These are phyloP conservation scores for Globisporangium megalacanthum DNA, from an alignment of 352 stramenopile species.

Conservation along the genomic window DNA sequence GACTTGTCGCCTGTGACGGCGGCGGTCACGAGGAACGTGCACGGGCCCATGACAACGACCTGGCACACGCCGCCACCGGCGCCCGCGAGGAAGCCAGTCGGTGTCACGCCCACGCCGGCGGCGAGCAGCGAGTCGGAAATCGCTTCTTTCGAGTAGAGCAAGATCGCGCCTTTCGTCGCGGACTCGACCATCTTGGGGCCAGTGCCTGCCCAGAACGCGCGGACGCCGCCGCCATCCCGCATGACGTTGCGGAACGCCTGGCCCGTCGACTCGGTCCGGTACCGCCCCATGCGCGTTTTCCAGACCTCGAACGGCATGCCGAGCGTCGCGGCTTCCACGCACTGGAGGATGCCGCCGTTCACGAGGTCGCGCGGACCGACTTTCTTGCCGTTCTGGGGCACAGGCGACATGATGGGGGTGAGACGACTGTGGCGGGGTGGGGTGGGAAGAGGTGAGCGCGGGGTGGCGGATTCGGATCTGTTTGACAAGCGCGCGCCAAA, in stretches of 20 bases:
- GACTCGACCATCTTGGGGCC: constrained; percentile 91
- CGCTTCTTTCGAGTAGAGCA: constrained; percentile 88
- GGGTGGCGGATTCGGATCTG: neutral
- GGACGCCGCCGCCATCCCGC: constrained; percentile 71
- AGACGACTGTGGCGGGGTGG: neutral
- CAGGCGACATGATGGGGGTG: constrained; percentile 42
- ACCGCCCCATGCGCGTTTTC: constrained; percentile 91
- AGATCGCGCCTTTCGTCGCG: constrained; percentile 84
- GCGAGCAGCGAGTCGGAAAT: constrained; percentile 78
- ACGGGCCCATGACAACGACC: constrained; percentile 87
- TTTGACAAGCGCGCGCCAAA: too few species aligned
- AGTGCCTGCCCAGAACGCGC: constrained; percentile 85
- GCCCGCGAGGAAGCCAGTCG: constrained; percentile 78
- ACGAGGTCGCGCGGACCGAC: constrained; percentile 71
- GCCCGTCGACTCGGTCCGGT: constrained; percentile 70
- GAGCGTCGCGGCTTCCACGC: constrained; percentile 83
- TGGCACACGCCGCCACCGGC: constrained; percentile 85
- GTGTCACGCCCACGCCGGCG: constrained; percentile 51
- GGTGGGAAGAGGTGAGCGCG: neutral
- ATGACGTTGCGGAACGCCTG: constrained; percentile 88
- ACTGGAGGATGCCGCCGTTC: constrained; percentile 82
- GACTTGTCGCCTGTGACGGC: constrained; percentile 88
- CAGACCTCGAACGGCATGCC: constrained; percentile 92
- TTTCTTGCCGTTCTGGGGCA: constrained; percentile 69
- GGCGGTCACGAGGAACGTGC: constrained; percentile 88